Conservation (phyloP, 139 green algal genomes). For the Chlorella sp. region DNA sequence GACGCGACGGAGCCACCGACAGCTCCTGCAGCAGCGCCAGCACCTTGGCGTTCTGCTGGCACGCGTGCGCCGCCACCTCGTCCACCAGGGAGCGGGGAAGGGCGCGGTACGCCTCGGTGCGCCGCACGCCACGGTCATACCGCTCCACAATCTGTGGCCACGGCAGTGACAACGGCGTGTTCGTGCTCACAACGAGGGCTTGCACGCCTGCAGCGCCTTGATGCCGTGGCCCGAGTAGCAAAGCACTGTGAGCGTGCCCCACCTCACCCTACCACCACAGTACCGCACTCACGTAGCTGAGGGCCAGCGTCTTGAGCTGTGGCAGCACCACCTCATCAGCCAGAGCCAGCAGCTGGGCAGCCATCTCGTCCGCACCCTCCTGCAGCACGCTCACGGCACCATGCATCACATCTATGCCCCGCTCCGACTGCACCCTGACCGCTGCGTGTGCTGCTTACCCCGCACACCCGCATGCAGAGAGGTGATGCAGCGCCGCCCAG, state of each 20-base stretch:
- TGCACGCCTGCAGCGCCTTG: too few species aligned
- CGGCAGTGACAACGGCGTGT: too few species aligned
- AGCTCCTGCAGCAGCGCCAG: constrained; percentile 34
- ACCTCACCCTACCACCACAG: too few species aligned
- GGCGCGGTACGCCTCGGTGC: neutral
- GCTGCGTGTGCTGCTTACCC: too few species aligned
- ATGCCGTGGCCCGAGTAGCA: too few species aligned
- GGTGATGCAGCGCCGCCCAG: too few species aligned
- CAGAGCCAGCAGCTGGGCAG: neutral
- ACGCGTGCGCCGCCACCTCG: neutral
- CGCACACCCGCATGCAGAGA: too few species aligned
- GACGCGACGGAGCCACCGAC: constrained; percentile 35
- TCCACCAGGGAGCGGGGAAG: neutral
- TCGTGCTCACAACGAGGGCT: too few species aligned
- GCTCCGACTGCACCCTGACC: too few species aligned
- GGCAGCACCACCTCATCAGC: neutral
- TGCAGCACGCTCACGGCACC: too few species aligned
- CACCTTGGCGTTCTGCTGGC: neutral
- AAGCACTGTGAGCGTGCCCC: too few species aligned
- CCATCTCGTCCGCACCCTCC: neutral
- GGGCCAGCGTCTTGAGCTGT: neutral
- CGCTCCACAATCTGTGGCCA: neutral
- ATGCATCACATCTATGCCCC: too few species aligned
- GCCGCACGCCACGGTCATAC: neutral
- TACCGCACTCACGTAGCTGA: neutral